phyloP scores from a whole-genome alignment of 2,329 filamentous ascomycete species.

The Pseudohalonectria lignicola region DNA sequence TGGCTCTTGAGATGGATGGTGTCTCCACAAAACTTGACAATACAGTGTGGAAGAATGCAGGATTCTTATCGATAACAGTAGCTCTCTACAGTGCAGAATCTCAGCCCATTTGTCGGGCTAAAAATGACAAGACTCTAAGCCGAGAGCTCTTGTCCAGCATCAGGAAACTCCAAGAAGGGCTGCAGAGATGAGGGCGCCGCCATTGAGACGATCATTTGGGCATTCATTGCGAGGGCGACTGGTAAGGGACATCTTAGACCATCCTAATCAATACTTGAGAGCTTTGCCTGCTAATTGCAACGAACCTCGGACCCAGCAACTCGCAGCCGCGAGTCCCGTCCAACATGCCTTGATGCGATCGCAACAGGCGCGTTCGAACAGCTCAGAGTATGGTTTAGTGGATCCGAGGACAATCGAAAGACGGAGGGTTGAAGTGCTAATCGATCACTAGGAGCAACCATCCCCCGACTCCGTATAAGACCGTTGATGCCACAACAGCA shows the following conservation, averaged over 20 bases:
- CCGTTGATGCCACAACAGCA: too few species aligned
- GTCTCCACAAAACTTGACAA: too few species aligned
- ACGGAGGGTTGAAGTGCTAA: too few species aligned
- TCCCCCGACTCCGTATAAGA: too few species aligned
- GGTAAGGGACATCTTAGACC: slow-evolving; percentile 11
- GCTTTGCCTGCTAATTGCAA: not conserved
- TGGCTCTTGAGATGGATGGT: too few species aligned
- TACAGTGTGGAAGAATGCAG: too few species aligned
- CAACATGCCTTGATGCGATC: slow-evolving; percentile 6
- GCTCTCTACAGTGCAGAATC: too few species aligned
- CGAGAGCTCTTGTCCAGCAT: not conserved
- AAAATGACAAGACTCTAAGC: not conserved
- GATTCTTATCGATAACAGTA: too few species aligned
- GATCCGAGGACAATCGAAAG: too few species aligned
- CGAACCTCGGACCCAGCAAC: not conserved
- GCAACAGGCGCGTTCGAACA: slow-evolving; percentile 4
- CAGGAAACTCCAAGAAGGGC: not conserved
- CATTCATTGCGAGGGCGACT: slow-evolving; percentile 16
- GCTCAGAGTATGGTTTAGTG: slow-evolving; percentile 8
- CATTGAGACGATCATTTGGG: slow-evolving; percentile 24
- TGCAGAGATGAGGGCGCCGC: slow-evolving; percentile 20
- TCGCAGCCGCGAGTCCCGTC: slow-evolving; percentile 5
- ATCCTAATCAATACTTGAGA: not conserved
- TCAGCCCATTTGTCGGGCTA: too few species aligned
- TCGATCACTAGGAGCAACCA: too few species aligned